These are phyloP conservation scores for Bipolaris oryzae DNA, from an alignment of 2,329 filamentous ascomycete species.

Conservation along the genomic window DNA sequence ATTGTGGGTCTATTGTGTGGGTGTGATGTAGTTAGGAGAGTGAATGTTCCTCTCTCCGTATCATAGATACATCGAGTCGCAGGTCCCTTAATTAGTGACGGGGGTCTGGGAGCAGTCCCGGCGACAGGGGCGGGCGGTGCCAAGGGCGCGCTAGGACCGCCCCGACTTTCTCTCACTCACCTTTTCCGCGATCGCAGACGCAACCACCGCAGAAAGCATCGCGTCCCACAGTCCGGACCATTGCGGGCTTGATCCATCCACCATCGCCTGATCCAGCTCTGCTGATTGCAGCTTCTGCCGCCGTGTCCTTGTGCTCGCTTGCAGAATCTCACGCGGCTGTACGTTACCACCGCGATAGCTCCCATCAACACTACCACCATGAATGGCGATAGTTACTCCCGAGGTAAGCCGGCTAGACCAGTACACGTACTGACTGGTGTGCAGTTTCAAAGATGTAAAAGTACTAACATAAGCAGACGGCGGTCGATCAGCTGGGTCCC, in stretches of 20 bases:
- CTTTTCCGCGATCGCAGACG: conserved; percentile 18
- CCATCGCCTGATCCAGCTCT: conserved; percentile 16
- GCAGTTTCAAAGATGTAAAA: conserved; percentile 30
- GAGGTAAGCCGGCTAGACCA: conserved; percentile 63
- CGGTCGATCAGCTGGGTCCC: conserved; percentile 44
- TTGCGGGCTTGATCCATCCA: conserved; percentile 15
- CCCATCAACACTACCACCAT: conserved; percentile 57
- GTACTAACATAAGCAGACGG: conserved; percentile 47
- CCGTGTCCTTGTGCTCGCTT: conserved; percentile 11
- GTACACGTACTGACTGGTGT: conserved; percentile 47
- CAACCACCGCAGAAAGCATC: conserved; percentile 23
- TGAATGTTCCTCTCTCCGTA: conserved; percentile 3
- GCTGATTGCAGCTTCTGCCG: conserved; percentile 26
- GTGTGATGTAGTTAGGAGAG: background rate
- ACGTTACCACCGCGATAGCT: conserved; percentile 18
- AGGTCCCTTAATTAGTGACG: background rate
- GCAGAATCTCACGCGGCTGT: conserved; percentile 19
- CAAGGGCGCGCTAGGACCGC: conserved; percentile 25
- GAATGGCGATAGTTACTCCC: conserved; percentile 85
- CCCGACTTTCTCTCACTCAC: conserved; percentile 28
- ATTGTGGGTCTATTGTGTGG: conserved; percentile 30
- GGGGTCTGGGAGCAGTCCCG: conserved; percentile 9
- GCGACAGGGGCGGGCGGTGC: conserved; percentile 19
- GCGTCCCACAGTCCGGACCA: conserved; percentile 22
- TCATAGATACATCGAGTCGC: too few relatives aligned